Percentiles rank a stretch among this genome's conserved stretches.
These are phyloP conservation scores for Aspergillus udagawae DNA, from an alignment of 2,329 filamentous ascomycete species.

Conservation along the genomic window DNA sequence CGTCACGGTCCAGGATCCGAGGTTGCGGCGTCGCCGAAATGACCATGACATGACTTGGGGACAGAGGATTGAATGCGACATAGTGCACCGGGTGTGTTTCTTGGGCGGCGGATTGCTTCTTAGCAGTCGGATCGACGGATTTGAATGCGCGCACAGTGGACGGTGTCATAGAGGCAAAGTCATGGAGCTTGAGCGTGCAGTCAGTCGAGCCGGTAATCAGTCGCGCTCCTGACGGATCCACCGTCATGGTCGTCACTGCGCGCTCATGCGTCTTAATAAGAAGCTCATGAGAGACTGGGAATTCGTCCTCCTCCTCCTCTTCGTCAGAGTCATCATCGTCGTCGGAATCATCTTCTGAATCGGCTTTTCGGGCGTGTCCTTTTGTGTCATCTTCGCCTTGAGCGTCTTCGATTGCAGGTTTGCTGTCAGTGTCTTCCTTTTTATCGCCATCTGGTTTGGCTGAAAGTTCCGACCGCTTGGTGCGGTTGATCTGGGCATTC, in stretches of 20 bases:
- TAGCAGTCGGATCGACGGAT: conserved; percentile 78
- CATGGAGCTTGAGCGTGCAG: conserved; percentile 86
- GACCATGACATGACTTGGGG: conserved; percentile 77
- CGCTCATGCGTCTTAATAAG: conserved; percentile 88
- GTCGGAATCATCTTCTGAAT: conserved; percentile 41
- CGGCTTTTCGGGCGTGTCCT: conserved; percentile 16
- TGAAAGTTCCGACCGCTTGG: conserved; percentile 56
- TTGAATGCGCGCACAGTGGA: conserved; percentile 93
- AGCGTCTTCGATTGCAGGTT: conserved; percentile 14
- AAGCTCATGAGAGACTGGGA: conserved; percentile 88
- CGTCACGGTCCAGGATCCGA: conserved; percentile 84
- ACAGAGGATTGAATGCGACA: conserved; percentile 78
- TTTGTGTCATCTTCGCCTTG: conserved; percentile 22
- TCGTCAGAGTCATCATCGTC: conserved; percentile 55
- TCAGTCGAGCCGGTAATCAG: conserved; percentile 89
- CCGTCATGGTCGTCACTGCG: conserved; percentile 74
- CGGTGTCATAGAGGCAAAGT: conserved; percentile 93
- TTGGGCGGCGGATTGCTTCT: conserved; percentile 64
- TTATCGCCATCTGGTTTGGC: conserved; percentile 24
- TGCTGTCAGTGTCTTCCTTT: conserved; percentile 19
- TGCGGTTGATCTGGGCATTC: conserved; percentile 74
- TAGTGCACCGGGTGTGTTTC: conserved; percentile 88
- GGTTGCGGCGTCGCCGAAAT: conserved; percentile 86
- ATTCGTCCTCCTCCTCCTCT: conserved; percentile 73
- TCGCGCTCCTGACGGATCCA: conserved; percentile 80